These are phyloP conservation scores for Acidiella bohemica DNA, from an alignment of 495 filamentous ascomycete species.

Conservation along the genomic window DNA sequence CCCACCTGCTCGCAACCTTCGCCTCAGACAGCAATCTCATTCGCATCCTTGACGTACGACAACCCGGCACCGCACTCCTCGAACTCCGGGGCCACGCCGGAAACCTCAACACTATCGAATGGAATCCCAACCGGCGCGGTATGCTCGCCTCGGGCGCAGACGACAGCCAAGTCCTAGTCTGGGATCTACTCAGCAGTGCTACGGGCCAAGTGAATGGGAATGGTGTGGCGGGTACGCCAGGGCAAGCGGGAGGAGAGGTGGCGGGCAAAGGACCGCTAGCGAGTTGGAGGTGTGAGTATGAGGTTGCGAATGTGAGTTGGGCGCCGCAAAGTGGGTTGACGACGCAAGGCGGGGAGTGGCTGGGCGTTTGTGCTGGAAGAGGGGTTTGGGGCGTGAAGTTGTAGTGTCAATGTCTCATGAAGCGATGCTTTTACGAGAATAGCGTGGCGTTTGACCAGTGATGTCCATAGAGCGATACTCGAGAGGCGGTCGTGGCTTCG, in stretches of 20 bases:
- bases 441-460: slow-evolving; percentile 3
- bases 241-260: slow-evolving; percentile 7
- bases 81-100: slow-evolving; percentile 88
- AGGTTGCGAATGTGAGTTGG: slow-evolving; percentile 92
- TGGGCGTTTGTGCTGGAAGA: slow-evolving; percentile 81
- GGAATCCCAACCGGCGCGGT: slow-evolving; percentile 77
- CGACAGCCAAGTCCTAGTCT: slow-evolving; percentile 78
- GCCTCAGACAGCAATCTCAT: slow-evolving; percentile 86
- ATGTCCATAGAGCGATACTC: neutral
- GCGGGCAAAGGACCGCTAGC: slow-evolving; percentile 29
- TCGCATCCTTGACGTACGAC: slow-evolving; percentile 89
- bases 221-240: neutral
- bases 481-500: too few species aligned
- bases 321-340: slow-evolving; percentile 62
- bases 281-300: slow-evolving; percentile 89
- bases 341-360: slow-evolving; percentile 75
- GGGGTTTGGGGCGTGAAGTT: slow-evolving; percentile 80
- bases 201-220: slow-evolving; percentile 8
- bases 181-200: slow-evolving; percentile 66
- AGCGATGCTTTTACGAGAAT: too few species aligned
- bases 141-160: slow-evolving; percentile 86
- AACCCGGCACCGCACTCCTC: slow-evolving; percentile 87
- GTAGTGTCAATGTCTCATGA: too few species aligned
- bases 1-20: slow-evolving; percentile 91
- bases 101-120: slow-evolving; percentile 82